phyloP scores from a whole-genome alignment of 495 filamentous ascomycete genomes.

The Usnea hakonensis region DNA sequence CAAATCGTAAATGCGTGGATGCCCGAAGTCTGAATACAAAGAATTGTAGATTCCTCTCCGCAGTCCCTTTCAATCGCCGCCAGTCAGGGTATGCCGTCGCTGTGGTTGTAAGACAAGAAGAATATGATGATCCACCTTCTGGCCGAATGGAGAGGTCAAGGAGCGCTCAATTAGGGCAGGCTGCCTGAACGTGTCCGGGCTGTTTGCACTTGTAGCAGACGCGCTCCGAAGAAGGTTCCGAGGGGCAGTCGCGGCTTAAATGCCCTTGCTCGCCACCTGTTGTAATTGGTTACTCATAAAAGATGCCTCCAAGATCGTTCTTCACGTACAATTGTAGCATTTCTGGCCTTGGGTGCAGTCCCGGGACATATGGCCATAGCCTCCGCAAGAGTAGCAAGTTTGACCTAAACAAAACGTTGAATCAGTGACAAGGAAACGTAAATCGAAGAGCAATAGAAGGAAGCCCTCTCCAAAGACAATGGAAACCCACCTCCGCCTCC shows the following conservation, averaged over 20 bases:
- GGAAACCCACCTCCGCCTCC: conserved; percentile 31
- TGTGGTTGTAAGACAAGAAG: conserved; percentile 15
- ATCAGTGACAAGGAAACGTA: not conserved
- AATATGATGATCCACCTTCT: conserved; percentile 3
- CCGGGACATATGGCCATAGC: conserved; percentile 91
- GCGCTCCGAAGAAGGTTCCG: conserved; percentile 80
- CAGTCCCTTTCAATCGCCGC: conserved; percentile 6
- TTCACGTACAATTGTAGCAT: conserved; percentile 89
- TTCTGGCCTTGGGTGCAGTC: conserved; percentile 98
- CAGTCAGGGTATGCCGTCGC: conserved; percentile 9
- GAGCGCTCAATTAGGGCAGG: conserved; percentile 65
- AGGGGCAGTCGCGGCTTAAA: conserved; percentile 88
- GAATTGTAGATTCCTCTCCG: conserved; percentile 11
- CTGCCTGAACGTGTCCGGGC: conserved; percentile 88
- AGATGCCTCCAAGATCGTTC: not conserved
- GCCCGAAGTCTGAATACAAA: conserved; percentile 11
- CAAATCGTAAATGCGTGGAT: conserved; percentile 9
- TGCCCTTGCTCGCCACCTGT: conserved; percentile 82
- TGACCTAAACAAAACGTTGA: conserved; percentile 34
- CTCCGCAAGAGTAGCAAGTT: conserved; percentile 95
- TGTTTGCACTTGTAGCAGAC: conserved; percentile 99
- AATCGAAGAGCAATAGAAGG: not conserved
- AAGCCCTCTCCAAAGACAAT: not conserved
- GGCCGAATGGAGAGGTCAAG: not conserved
- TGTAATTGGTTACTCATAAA: conserved; percentile 8